A percentile compares a stretch with the other conserved stretches of the same genome.
Evolutionary conservation across 1,139 yeast genomes (phyloP).

Genomic region (Taphrina flavorubra): DNA sequence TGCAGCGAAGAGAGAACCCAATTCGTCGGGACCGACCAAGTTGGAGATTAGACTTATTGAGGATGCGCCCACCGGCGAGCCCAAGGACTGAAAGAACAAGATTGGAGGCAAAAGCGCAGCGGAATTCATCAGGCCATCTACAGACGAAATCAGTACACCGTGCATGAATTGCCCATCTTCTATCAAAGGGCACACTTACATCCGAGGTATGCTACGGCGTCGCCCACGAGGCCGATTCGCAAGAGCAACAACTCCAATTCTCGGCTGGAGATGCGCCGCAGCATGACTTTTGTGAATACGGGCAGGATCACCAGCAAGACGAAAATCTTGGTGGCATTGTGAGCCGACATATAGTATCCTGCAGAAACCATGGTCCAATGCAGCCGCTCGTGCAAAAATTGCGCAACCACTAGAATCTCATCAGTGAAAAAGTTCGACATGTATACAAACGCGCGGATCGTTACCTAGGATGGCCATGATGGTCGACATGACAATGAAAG

Average conservation of each 20-base stretch:
- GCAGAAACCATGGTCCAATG: slow-evolving; percentile 4
- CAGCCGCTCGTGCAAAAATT: slow-evolving; percentile 4
- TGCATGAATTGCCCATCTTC: background rate
- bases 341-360: slow-evolving; percentile 10
- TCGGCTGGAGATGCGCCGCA: background rate
- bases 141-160: background rate
- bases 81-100: slow-evolving; percentile 6
- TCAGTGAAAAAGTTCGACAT: background rate
- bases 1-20: slow-evolving; percentile 19
- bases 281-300: slow-evolving; percentile 12
- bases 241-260: slow-evolving; percentile 9
- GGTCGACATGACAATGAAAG: background rate
- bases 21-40: slow-evolving; percentile 2
- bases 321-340: slow-evolving; percentile 7
- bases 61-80: slow-evolving; percentile 3
- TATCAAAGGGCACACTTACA: background rate
- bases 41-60: slow-evolving; percentile 6
- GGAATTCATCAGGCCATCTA: slow-evolving; percentile 11
- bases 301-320: slow-evolving; percentile 15
- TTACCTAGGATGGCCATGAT: slow-evolving; percentile 10
- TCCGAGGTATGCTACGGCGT: background rate
- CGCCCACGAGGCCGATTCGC: background rate
- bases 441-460: background rate
- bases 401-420: slow-evolving; percentile 2
- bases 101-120: slow-evolving; percentile 2